These are phyloP conservation scores for Phaeosphaeriaceae sp. DNA, from an alignment of 2,329 filamentous ascomycete species.

Conservation along the genomic window DNA sequence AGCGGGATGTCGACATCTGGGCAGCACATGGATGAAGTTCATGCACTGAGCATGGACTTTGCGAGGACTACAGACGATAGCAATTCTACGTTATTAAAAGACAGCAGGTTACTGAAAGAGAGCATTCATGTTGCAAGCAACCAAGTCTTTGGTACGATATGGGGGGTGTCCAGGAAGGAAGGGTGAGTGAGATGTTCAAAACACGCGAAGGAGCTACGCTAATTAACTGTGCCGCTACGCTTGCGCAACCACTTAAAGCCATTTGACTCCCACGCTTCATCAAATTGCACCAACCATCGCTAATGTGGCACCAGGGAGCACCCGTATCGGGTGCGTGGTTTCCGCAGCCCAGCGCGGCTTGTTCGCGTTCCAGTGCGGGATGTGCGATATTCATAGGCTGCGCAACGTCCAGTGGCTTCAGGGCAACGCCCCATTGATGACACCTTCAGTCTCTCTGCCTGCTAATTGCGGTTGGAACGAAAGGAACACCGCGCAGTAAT, in stretches of 20 bases:
- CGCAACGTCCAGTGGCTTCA: background rate
- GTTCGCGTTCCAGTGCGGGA: background rate
- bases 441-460: background rate
- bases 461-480: no score
- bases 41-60: background rate
- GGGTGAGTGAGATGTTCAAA: background rate
- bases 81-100: no score
- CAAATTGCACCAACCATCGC: background rate
- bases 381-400: background rate
- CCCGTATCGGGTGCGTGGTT: background rate
- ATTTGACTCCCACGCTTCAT: background rate
- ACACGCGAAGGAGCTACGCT: background rate
- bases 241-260: background rate
- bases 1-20: background rate
- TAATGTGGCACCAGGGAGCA: background rate
- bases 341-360: background rate
- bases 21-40: background rate
- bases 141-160: no score
- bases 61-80: no score
- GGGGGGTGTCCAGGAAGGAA: no score
- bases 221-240: background rate
- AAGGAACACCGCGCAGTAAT: no score
- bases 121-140: no score
- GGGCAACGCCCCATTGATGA: background rate
- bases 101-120: no score